These are phyloP conservation scores for Penicillium silybi DNA, from an alignment of 495 filamentous ascomycete species.

Conservation along the genomic window DNA sequence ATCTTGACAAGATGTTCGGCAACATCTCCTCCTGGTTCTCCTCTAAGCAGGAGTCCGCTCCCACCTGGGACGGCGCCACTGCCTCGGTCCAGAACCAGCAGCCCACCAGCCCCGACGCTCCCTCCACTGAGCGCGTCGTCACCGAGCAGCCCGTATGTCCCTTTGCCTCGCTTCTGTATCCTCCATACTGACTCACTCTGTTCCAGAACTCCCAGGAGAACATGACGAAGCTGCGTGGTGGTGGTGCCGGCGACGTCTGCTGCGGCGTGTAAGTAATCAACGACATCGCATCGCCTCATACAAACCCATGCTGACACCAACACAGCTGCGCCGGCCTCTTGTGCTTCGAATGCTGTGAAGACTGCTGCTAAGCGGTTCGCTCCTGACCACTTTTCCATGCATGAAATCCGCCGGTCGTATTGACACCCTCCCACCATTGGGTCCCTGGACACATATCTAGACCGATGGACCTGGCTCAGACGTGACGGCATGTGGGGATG, in stretches of 20 bases:
- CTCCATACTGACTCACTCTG: background rate
- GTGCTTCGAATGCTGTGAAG: constrained; percentile 42
- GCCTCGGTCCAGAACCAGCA: constrained; percentile 33
- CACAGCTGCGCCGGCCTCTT: constrained; percentile 40
- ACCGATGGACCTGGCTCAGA: background rate
- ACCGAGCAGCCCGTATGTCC: constrained; percentile 36
- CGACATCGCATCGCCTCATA: background rate
- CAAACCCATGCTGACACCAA: constrained; percentile 2
- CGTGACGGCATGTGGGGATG: background rate
- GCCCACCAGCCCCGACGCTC: constrained; percentile 31
- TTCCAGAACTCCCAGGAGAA: constrained; percentile 32
- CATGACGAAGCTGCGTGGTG: constrained; percentile 43
- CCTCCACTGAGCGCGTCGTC: constrained; percentile 23
- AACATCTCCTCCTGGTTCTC: constrained; percentile 34
- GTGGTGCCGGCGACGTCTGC: constrained; percentile 39
- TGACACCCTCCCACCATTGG: background rate
- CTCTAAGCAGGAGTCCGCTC: constrained; percentile 27
- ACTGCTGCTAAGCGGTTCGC: constrained; percentile 20
- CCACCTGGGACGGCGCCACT: constrained; percentile 31
- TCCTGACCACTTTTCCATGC: background rate
- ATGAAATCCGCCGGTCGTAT: background rate
- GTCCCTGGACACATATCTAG: background rate
- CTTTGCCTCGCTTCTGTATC: background rate
- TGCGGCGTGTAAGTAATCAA: constrained; percentile 39
- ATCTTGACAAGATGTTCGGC: constrained; percentile 37